These are phyloP conservation scores for Dissoconium aciculare DNA, from an alignment of 2,329 filamentous ascomycete genomes.

Conservation along the genomic window DNA sequence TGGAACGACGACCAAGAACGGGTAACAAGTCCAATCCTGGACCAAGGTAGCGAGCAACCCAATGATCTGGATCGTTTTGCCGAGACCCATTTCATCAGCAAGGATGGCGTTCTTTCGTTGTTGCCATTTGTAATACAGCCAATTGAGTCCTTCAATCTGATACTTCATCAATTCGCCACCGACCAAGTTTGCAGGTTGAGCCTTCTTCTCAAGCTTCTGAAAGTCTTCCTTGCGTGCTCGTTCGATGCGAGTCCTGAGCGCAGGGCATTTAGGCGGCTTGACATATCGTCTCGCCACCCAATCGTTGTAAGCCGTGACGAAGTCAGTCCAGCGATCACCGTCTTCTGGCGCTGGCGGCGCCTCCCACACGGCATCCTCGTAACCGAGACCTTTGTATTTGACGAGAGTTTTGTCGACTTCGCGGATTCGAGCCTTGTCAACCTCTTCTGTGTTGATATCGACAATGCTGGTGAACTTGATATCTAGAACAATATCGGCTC, in stretches of 20 bases:
- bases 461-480: conserved; percentile 52
- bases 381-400: conserved; percentile 84
- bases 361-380: conserved; percentile 88
- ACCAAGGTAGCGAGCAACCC: conserved; percentile 59
- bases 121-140: conserved; percentile 85
- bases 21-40: conserved; percentile 56
- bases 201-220: conserved; percentile 47
- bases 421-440: conserved; percentile 55
- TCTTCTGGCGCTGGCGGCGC: conserved; percentile 52
- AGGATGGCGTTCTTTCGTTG: conserved; percentile 71
- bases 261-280: conserved; percentile 37
- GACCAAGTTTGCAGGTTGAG: conserved; percentile 58
- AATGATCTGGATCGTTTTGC: conserved; percentile 92
- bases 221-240: conserved; percentile 54
- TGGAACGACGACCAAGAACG: conserved; percentile 83
- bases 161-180: conserved; percentile 84
- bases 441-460: conserved; percentile 46
- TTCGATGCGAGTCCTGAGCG: conserved; percentile 52
- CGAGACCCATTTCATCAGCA: conserved; percentile 95
- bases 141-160: conserved; percentile 84
- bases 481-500: conserved; percentile 77
- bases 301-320: conserved; percentile 69
- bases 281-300: conserved; percentile 71
- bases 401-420: conserved; percentile 62
- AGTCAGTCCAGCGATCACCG: conserved; percentile 60